phyloP scores from a whole-genome alignment of 2,329 filamentous ascomycete species.

The Coccinonectria pachysandricola region DNA sequence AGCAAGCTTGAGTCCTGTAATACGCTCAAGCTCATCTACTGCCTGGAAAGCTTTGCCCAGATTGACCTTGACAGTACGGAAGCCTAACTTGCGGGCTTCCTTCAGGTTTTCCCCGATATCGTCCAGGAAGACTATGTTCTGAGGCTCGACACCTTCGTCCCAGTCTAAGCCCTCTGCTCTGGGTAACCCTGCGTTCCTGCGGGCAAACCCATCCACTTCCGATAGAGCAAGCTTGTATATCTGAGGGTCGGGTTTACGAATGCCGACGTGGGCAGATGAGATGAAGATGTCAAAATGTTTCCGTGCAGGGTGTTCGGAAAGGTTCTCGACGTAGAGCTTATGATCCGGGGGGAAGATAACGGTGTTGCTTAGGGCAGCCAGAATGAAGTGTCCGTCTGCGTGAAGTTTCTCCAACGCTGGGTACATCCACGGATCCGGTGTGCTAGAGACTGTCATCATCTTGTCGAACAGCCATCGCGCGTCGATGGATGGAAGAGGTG shows the following conservation, averaged over 20 bases:
- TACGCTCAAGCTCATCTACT: slow-evolving; percentile 66
- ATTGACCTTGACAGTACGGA: slow-evolving; percentile 75
- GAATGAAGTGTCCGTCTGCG: slow-evolving; percentile 52
- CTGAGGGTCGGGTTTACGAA: slow-evolving; percentile 74
- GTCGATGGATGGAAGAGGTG: slow-evolving; percentile 63
- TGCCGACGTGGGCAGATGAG: slow-evolving; percentile 72
- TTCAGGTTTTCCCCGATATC: slow-evolving; percentile 93
- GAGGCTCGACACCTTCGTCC: slow-evolving; percentile 41
- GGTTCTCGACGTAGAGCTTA: slow-evolving; percentile 45
- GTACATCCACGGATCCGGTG: slow-evolving; percentile 78
- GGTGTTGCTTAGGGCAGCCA: slow-evolving; percentile 85
- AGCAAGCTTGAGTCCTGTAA: slow-evolving; percentile 58
- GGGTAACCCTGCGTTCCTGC: slow-evolving; percentile 32
- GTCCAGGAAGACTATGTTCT: slow-evolving; percentile 78
- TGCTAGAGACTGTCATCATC: slow-evolving; percentile 70
- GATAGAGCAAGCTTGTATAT: slow-evolving; percentile 70
- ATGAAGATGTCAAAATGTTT: slow-evolving; percentile 78
- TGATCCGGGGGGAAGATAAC: slow-evolving; percentile 74
- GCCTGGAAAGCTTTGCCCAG: slow-evolving; percentile 71
- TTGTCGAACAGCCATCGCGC: slow-evolving; percentile 73
- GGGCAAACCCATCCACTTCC: slow-evolving; percentile 53
- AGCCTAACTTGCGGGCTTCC: slow-evolving; percentile 61
- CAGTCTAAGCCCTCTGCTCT: slow-evolving; percentile 33
- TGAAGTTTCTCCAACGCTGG: slow-evolving; percentile 66
- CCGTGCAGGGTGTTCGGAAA: slow-evolving; percentile 46